These are phyloP conservation scores for Penicillium sp. DNA, from an alignment of 2,329 filamentous ascomycete species.

Conservation along the genomic window DNA sequence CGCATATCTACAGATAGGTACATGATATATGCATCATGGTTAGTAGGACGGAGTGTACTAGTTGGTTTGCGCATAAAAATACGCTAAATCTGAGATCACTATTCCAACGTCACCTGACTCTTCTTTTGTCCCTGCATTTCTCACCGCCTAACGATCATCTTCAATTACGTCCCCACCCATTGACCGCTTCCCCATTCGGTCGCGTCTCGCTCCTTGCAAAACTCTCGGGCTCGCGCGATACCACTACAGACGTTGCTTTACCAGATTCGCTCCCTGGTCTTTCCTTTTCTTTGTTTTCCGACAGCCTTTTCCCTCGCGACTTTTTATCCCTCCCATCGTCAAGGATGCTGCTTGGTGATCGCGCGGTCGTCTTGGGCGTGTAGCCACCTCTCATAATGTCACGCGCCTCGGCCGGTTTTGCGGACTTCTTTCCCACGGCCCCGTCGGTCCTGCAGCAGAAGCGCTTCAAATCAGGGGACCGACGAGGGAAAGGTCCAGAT, in stretches of 20 bases:
- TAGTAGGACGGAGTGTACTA: too few species aligned
- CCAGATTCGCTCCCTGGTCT: background rate
- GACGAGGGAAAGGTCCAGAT: slow-evolving; percentile 54
- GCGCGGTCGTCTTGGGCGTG: slow-evolving; percentile 38
- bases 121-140: background rate
- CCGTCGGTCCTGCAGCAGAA: slow-evolving; percentile 61
- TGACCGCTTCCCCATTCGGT: slow-evolving; percentile 6
- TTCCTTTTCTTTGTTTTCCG: background rate
- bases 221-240: slow-evolving; percentile 9
- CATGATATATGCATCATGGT: background rate
- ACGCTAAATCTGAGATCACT: too few species aligned
- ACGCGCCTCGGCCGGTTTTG: slow-evolving; percentile 78
- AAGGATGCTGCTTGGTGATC: slow-evolving; percentile 44
- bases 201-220: slow-evolving; percentile 15
- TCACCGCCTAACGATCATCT: slow-evolving; percentile 7
- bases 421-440: slow-evolving; percentile 81
- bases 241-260: background rate
- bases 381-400: slow-evolving; percentile 65
- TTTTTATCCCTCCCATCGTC: slow-evolving; percentile 22
- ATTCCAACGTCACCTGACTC: background rate
- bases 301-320: slow-evolving; percentile 14
- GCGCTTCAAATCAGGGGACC: slow-evolving; percentile 55
- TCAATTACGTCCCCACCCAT: background rate
- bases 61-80: too few species aligned
- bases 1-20: background rate